Evolutionary conservation across 169 alveolate species (phyloP).

Genomic region (Prorocentrum cordatum): DNA sequence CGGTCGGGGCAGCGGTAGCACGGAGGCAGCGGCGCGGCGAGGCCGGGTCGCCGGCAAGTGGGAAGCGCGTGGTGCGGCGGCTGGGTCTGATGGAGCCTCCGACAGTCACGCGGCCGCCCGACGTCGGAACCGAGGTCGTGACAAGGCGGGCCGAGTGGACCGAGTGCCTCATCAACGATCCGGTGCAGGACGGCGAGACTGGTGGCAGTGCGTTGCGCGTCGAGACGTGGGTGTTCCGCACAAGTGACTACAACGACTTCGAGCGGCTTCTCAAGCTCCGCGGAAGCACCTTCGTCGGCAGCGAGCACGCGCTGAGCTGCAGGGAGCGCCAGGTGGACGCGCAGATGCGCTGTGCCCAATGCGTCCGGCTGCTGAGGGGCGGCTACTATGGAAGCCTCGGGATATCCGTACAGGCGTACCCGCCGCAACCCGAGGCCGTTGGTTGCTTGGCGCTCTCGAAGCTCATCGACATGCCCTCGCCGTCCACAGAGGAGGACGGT

Average conservation of each 20-base stretch:
- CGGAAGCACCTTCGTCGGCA: neutral
- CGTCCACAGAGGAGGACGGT: slow-evolving; percentile 13
- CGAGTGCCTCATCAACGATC: slow-evolving; percentile 40
- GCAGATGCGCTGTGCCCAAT: slow-evolving; percentile 4
- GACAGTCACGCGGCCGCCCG: no score
- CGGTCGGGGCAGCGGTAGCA: no score
- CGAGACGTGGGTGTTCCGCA: slow-evolving; percentile 33
- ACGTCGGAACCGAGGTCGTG: no score
- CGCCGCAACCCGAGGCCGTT: slow-evolving; percentile 11
- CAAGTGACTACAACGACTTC: slow-evolving; percentile 10
- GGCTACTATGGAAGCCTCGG: slow-evolving; percentile 37
- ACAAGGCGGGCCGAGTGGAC: slow-evolving; percentile 53
- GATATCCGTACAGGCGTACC: slow-evolving; percentile 20
- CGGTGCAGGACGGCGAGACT: neutral
- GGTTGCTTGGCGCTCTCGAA: slow-evolving; percentile 37
- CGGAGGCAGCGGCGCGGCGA: no score
- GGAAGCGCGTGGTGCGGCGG: no score
- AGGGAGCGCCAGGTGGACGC: slow-evolving; percentile 33
- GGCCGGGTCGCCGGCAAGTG: no score
- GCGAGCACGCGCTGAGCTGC: neutral
- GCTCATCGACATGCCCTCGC: slow-evolving; percentile 34
- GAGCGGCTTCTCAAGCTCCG: neutral
- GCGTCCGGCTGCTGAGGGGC: slow-evolving; percentile 34
- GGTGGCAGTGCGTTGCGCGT: neutral
- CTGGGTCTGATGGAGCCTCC: no score